Base-by-base conservation (phyloP, 345 rosid species). In the Abelmoschus esculentus region DNA sequence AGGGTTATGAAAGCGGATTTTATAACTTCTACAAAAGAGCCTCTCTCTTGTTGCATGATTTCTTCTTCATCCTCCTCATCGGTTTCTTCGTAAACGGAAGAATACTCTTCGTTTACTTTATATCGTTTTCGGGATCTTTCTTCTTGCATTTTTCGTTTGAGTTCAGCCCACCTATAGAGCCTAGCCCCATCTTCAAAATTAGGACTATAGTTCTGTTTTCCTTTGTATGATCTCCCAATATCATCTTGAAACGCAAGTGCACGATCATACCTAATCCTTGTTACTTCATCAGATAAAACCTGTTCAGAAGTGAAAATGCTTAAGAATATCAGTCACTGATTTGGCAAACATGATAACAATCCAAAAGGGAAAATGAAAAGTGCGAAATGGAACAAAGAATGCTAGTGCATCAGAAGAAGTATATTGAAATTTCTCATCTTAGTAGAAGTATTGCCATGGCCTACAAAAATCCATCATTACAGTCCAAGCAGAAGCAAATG, bases 221-320 rank as follows among this genome's bases (percentile, higher is more conserved):
- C 77, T 72, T 83, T 61, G 50, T 77, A 67, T n/a, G 78, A 83
- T 54, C 79, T 76, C 46, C 74, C 71, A 54, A 73, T 34, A 44
- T 74, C 79, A 59, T 83, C 89, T 56, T 78, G 81, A 78, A 47
- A 74, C 70, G 74, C 73, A 61, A 88, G 85, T 19, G 79, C 76
- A 62, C 63, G 83, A 72, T 93, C 96, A 71, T 91, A 93, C 56
- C 77, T 81, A 55, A 31, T 71, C 83, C 96, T 86, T 66, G 92
- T 58, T 15, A 74, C 77, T 77, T 89, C 90, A 81, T 89, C 83
- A 12, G 98, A 90, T 56, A 93, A 79, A 36, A 89, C 85, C 98
- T 90, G 82, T 73, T 67, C 18, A 40, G 76, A 72, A 67, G 26
- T 61, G 55, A 62, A 56, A 67, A 42, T 11, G 64, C 50, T n/a